phyloP scores from a whole-genome alignment of 352 stramenopile species.

The Thraustotheca clavata region DNA sequence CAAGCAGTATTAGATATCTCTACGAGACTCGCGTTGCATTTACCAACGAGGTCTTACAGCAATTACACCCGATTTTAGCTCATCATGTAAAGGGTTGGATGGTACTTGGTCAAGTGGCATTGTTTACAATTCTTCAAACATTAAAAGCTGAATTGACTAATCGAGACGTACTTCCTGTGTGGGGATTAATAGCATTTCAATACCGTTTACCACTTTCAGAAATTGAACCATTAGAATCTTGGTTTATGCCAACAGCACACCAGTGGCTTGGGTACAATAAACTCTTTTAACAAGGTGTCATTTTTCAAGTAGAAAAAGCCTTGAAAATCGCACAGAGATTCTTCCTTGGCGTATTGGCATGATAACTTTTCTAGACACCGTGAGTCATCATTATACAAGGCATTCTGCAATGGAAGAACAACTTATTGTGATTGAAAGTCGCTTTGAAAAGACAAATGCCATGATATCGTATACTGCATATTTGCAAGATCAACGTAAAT shows the following conservation, averaged over 20 bases:
- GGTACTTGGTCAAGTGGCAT: background rate
- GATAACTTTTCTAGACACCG: background rate
- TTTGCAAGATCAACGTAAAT: background rate
- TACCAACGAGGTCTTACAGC: background rate
- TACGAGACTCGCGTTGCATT: background rate
- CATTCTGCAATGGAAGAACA: background rate
- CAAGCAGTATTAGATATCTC: background rate
- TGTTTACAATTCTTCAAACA: background rate
- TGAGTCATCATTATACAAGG: background rate
- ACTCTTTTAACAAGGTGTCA: no score
- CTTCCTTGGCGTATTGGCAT: conserved; percentile 1
- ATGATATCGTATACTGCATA: conserved; percentile 2
- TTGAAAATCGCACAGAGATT: background rate
- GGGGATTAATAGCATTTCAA: background rate
- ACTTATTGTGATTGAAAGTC: background rate
- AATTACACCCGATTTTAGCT: conserved; percentile 4
- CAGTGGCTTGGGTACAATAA: background rate
- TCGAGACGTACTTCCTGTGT: no score
- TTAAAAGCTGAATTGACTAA: no score
- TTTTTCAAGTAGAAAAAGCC: no score
- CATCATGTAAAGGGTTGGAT: background rate
- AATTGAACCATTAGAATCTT: background rate
- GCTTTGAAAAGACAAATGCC: background rate
- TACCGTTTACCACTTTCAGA: background rate
- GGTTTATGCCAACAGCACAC: background rate